Conservation (phyloP, 1,284 basidiomycete genomes). For the Microbotryomycetes sp. region DNA sequence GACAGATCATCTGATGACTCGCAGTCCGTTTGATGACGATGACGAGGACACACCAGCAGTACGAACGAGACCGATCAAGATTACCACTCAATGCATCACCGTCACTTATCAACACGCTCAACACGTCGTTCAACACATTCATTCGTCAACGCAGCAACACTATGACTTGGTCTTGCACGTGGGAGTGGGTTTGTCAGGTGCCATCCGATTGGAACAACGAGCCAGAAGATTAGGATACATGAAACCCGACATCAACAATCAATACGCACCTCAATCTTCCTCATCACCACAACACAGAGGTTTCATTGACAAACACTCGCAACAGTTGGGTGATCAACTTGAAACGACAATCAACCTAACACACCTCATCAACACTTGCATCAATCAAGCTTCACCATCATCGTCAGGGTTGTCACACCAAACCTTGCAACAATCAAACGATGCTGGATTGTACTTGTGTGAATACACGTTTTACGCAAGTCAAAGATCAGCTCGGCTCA, state of each 20-base stretch:
- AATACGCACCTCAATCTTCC: neutral
- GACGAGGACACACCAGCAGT: neutral
- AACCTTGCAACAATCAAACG: no score
- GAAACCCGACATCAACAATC: slow-evolving; percentile 5
- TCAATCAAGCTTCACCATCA: no score
- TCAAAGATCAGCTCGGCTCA: no score
- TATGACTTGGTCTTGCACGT: slow-evolving; percentile 19
- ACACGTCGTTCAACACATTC: neutral
- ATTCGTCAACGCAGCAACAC: neutral
- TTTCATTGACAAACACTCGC: no score
- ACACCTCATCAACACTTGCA: no score
- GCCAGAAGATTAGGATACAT: slow-evolving; percentile 18
- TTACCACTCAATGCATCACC: slow-evolving; percentile 10
- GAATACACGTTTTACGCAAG: no score
- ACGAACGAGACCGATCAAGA: neutral
- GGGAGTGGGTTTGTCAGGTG: slow-evolving; percentile 10
- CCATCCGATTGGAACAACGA: slow-evolving; percentile 10
- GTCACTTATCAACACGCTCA: slow-evolving; percentile 9
- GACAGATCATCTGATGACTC: neutral
- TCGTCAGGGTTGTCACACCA: no score
- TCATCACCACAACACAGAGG: no score
- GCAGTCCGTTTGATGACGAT: no score
- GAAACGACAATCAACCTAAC: no score
- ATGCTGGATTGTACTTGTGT: no score
- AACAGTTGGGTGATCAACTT: no score